These are phyloP conservation scores for Quercus variabilis DNA, from an alignment of 306 rosid species.

Conservation along the genomic window DNA sequence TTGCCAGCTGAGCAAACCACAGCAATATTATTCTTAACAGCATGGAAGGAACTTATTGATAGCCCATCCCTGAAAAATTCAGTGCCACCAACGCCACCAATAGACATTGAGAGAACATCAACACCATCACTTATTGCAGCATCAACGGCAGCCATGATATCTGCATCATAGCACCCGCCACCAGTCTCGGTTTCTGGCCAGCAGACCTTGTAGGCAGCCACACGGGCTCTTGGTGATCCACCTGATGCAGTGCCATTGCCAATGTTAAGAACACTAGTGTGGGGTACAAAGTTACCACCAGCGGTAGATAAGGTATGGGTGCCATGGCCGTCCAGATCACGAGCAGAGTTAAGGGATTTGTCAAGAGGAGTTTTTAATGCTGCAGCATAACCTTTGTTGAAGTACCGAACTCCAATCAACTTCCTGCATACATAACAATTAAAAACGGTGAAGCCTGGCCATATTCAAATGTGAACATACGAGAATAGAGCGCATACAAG, in stretches of 20 bases:
- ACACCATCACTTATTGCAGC: slow-evolving; percentile 72
- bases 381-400: slow-evolving; percentile 40
- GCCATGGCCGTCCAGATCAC: slow-evolving; percentile 78
- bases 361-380: not conserved
- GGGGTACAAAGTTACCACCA: slow-evolving; percentile 52
- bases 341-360: slow-evolving; percentile 12
- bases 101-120: slow-evolving; percentile 50
- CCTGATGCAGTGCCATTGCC: slow-evolving; percentile 82
- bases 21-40: slow-evolving; percentile 33
- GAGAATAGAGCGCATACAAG: not conserved
- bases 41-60: slow-evolving; percentile 62
- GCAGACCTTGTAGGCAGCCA: slow-evolving; percentile 81
- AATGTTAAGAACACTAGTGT: slow-evolving; percentile 42
- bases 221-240: slow-evolving; percentile 79
- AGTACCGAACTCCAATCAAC: slow-evolving; percentile 80
- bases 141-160: slow-evolving; percentile 57
- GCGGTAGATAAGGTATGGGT: slow-evolving; percentile 92
- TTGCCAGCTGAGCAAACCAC: slow-evolving; percentile 63
- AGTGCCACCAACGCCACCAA: not conserved
- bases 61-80: slow-evolving; percentile 38
- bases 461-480: not conserved
- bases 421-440: slow-evolving; percentile 43
- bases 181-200: slow-evolving; percentile 28
- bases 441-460: not conserved
- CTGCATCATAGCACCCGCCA: slow-evolving; percentile 46